A percentile compares a stretch with the other conserved stretches of the same genome.
phyloP scores from a whole-genome alignment of 1,139 yeast genomes.

The Saccharomycopsis phalli region DNA sequence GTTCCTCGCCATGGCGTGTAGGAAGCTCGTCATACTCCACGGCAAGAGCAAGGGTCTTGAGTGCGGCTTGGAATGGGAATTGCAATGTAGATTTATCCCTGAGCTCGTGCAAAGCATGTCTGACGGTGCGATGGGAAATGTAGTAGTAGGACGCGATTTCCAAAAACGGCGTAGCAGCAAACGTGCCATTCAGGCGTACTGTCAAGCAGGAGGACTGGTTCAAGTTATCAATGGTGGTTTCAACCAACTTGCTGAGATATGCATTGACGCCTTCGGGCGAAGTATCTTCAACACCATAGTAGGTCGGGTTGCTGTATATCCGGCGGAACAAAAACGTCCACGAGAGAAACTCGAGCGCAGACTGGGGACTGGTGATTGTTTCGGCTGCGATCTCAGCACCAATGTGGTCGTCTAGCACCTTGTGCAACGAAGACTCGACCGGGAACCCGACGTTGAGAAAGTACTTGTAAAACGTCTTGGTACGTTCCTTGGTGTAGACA shows the following conservation, averaged over 20 bases:
- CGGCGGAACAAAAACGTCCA: conserved; percentile 94
- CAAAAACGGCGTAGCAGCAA: conserved; percentile 69
- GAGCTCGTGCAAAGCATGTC: conserved; percentile 53
- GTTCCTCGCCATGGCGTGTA: conserved; percentile 90
- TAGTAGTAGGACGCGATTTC: conserved; percentile 87
- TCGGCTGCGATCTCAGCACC: conserved; percentile 96
- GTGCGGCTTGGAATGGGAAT: conserved; percentile 66
- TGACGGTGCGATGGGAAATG: conserved; percentile 81
- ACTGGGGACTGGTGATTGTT: conserved; percentile 71
- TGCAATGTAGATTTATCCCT: too few species aligned
- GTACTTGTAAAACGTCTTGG: conserved; percentile 88
- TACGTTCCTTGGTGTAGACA: conserved; percentile 86
- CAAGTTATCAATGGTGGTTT: conserved; percentile 58
- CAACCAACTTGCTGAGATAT: conserved; percentile 68
- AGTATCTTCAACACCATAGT: conserved; percentile 76
- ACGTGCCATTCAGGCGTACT: conserved; percentile 27
- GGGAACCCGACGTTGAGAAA: conserved; percentile 95
- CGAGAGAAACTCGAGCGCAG: conserved; percentile 84
- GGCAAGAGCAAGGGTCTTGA: conserved; percentile 68
- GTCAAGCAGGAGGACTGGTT: conserved; percentile 65
- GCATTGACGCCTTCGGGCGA: conserved; percentile 57
- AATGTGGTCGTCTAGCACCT: conserved; percentile 85
- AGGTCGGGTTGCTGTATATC: conserved; percentile 92
- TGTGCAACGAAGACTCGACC: conserved; percentile 90
- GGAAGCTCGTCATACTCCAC: conserved; percentile 89